These are phyloP conservation scores for Gonapodya sp. DNA, from an alignment of 192 early-diverging fungal species.

Conservation along the genomic window DNA sequence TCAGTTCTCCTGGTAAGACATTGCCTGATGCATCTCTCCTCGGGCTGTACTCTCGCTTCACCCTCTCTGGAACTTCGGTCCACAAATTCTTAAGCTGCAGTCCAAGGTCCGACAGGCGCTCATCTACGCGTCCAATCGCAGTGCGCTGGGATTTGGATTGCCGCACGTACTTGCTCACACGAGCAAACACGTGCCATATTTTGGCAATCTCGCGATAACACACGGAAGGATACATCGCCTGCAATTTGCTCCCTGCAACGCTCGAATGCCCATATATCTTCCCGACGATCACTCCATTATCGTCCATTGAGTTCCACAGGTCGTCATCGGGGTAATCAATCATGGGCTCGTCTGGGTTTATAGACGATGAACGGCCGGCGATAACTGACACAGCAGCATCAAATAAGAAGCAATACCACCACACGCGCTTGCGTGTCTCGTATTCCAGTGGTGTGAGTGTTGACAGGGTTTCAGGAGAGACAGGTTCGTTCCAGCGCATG, in stretches of 20 bases:
- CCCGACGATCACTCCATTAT: background rate
- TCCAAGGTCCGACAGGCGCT: background rate
- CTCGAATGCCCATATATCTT: background rate
- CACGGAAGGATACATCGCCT: background rate
- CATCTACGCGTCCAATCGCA: background rate
- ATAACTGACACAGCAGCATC: background rate
- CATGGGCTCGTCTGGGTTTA: background rate
- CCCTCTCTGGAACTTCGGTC: background rate
- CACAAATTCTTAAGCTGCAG: background rate
- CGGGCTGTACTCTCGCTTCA: background rate
- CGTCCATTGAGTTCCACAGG: conserved; percentile 3
- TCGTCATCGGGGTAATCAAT: conserved; percentile 3
- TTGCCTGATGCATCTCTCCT: background rate
- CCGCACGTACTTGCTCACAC: background rate
- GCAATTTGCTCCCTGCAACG: background rate
- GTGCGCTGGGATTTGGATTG: background rate
- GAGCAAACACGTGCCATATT: background rate
- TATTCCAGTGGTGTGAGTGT: background rate
- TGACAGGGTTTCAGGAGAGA: background rate
- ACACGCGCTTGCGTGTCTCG: background rate
- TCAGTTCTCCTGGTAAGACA: background rate
- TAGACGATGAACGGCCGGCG: background rate
- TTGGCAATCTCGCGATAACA: background rate
- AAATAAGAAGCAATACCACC: conserved; percentile 5
- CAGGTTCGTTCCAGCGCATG: background rate